A percentile compares a stretch with the other conserved stretches of the same genome.
phyloP scores from a whole-genome alignment of 768 basidiomycete species.

The Phaffia australis region DNA sequence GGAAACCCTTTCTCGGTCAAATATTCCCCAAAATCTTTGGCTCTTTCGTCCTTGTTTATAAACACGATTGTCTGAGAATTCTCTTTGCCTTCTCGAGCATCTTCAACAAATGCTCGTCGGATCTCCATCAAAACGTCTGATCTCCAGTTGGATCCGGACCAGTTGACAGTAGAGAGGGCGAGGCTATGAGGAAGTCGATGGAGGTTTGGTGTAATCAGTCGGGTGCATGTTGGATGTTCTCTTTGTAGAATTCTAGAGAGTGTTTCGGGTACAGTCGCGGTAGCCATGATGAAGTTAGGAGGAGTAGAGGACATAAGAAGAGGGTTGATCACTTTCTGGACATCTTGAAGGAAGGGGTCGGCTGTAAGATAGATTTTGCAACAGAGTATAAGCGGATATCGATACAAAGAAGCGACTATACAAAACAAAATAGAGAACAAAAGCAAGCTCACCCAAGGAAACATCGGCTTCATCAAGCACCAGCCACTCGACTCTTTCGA shows the following conservation, averaged over 20 bases:
- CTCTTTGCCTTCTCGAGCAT: slow-evolving; percentile 32
- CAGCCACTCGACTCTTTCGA: slow-evolving; percentile 73
- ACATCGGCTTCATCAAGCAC: slow-evolving; percentile 86
- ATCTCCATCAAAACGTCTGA: slow-evolving; percentile 69
- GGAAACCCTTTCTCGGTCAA: slow-evolving; percentile 53
- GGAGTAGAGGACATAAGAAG: slow-evolving; percentile 38
- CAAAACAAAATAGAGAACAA: not conserved
- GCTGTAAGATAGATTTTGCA: slow-evolving; percentile 44
- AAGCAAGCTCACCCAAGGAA: slow-evolving; percentile 55
- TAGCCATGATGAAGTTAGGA: slow-evolving; percentile 69
- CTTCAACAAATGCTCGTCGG: slow-evolving; percentile 56
- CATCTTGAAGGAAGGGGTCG: slow-evolving; percentile 65
- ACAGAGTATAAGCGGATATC: not conserved
- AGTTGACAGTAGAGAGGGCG: slow-evolving; percentile 58
- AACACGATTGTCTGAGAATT: slow-evolving; percentile 70
- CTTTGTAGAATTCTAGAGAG: slow-evolving; percentile 31
- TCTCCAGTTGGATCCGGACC: slow-evolving; percentile 68
- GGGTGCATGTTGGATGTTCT: slow-evolving; percentile 31
- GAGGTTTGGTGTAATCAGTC: slow-evolving; percentile 63
- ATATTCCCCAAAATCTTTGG: slow-evolving; percentile 51
- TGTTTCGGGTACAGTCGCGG: slow-evolving; percentile 75
- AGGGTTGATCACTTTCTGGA: slow-evolving; percentile 34
- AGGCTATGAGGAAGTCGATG: slow-evolving; percentile 66
- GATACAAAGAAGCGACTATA: no score
- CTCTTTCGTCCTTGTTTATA: slow-evolving; percentile 64